Base-by-base conservation (phyloP, 2,329 filamentous ascomycete genomes). In the Magnaporthales sp. region DNA sequence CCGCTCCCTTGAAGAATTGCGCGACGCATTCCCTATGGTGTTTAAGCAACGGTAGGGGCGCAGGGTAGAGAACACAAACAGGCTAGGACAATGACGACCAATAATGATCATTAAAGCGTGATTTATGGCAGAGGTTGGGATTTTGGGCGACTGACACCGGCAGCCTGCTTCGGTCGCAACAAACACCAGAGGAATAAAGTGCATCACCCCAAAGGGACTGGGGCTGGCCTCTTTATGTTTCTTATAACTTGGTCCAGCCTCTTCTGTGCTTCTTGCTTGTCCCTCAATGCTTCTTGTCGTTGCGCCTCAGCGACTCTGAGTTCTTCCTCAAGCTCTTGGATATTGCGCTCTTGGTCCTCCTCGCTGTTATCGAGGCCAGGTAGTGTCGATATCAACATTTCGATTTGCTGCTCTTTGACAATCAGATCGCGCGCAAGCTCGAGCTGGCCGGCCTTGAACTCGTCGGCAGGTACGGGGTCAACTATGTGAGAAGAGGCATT, bases 391-490 rank as follows among this genome's bases (percentile, higher is more conserved):
- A 94, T 91, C 63, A 95, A 79, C 61, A 86, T 82, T 75, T 95
- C 91, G 69, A 95, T 92, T 78, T 94, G 90, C 78, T 93, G 91
- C 72, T 93, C 89, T 73, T 93, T 92, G 67, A 91, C 76, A 67
- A 94, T 88, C 29, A 95, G 81, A 74, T 94, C 91, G 69, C 86
- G 85, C 51, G 91, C 90, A 66, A 95, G 81, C 75, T 94, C 91
- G 68, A 87, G 81, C 74, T 92, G 84, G 62, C 89, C 86, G 3
- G 85, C 84, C 66, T 84, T 82, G 77, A 92, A 91, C 64, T 86
- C 85, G 58, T 90, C 86, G 10, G 84, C 77, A 0, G 86, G 80
- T 29, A 89, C 81, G 2, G 89, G 83, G 26, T 88, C 84, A 24
- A 90, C 87, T 86, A 69, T 38, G 4, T 24, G 38, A 11, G 19